These are phyloP conservation scores for Ophiostoma piceae DNA, from an alignment of 2,329 filamentous ascomycete species.

Conservation along the genomic window DNA sequence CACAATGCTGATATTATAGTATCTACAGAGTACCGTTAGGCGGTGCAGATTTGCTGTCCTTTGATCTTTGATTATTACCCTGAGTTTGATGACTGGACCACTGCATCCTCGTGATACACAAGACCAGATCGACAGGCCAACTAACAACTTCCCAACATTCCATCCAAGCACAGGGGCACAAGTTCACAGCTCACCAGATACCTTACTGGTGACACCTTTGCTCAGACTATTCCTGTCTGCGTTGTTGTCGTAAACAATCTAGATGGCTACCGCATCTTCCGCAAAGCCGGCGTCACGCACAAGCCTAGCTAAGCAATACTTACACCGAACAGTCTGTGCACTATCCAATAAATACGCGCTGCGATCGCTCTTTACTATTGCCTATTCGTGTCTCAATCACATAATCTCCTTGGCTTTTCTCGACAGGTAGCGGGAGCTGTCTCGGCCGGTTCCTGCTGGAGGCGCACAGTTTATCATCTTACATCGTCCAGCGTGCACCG, in stretches of 20 bases:
- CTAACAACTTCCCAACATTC: not conserved
- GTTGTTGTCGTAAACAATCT: not conserved
- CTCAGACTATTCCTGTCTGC: not conserved
- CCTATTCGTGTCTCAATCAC: too few relatives aligned
- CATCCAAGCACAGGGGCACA: not conserved
- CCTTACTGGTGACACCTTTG: not conserved
- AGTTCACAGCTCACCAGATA: not conserved
- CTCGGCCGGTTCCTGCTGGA: not conserved
- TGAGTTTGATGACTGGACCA: not conserved
- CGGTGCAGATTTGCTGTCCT: not conserved
- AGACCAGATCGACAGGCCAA: not conserved
- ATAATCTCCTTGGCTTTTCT: too few relatives aligned
- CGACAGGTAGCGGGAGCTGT: not conserved
- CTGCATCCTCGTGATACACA: constrained; percentile 4
- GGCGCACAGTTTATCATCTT: not conserved
- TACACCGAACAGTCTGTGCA: not conserved
- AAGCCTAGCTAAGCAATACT: not conserved
- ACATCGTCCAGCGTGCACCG: not conserved
- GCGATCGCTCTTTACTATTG: not conserved
- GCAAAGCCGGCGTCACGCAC: not conserved
- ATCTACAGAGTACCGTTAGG: too few relatives aligned
- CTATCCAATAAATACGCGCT: not conserved
- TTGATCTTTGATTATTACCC: not conserved
- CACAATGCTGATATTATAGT: too few relatives aligned
- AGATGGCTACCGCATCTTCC: not conserved